phyloP scores from a whole-genome alignment of 768 basidiomycete genomes.

The Mycena metata region DNA sequence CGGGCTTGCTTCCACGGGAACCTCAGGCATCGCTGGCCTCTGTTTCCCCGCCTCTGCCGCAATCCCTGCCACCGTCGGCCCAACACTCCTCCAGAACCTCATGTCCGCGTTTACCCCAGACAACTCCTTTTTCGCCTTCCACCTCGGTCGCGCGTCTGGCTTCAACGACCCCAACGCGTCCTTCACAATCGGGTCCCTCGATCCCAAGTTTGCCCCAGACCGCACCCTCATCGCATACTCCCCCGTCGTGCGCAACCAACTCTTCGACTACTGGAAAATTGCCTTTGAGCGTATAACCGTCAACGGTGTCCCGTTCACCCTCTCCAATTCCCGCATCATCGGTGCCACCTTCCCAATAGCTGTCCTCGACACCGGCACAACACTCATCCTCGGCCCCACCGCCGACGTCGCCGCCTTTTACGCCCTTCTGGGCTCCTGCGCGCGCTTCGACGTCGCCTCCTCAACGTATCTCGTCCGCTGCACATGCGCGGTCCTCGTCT shows the following conservation, averaged over 20 bases:
- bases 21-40: conserved; percentile 70
- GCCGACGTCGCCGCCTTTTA: conserved; percentile 68
- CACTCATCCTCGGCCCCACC: conserved; percentile 67
- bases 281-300: conserved; percentile 61
- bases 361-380: conserved; percentile 75
- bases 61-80: conserved; percentile 60
- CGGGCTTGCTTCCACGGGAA: conserved; percentile 58
- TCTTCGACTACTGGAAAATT: conserved; percentile 72
- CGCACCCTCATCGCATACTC: conserved; percentile 51
- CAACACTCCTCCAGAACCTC: conserved; percentile 62
- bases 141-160: conserved; percentile 54
- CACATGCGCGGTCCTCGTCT: conserved; percentile 60
- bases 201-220: conserved; percentile 51
- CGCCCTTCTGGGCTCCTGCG: conserved; percentile 58
- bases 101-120: conserved; percentile 56
- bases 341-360: conserved; percentile 61
- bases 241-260: conserved; percentile 53
- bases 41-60: conserved; percentile 62
- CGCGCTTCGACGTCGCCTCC: conserved; percentile 48
- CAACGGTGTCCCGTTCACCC: conserved; percentile 53
- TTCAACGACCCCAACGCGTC: conserved; percentile 52
- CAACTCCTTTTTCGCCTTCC: conserved; percentile 64
- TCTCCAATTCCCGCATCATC: conserved; percentile 61
- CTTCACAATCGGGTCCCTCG: conserved; percentile 67
- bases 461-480: conserved; percentile 66